Evolutionary conservation across 2,329 filamentous ascomycete species (phyloP), one percentile per base, ranked within the genome.

Genomic region (Claviceps purpurea): DNA sequence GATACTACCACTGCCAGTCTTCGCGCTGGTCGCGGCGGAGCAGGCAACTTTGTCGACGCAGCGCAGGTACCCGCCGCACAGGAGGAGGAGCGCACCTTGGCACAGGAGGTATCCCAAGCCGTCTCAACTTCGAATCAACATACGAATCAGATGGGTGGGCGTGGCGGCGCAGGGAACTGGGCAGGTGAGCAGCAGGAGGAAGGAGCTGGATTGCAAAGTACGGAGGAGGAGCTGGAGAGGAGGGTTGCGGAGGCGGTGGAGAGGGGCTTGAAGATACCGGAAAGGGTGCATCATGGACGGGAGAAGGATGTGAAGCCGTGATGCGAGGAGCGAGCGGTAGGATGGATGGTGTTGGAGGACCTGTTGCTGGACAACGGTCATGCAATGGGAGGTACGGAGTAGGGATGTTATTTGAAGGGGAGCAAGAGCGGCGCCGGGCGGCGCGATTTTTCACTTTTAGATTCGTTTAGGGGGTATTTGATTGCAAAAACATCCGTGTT

Each of bases 161-260:
- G 78, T 5, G 79, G 78, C 24, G 78, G 78, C n/a, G 76, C 76
- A 1, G 79, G 78, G 2, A 81, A 81, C 62, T 81, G 73, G 67
- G 60, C 57, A 45, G 56, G 56, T 44, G 63, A 59, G 13, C 61
- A 60, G 49, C 56, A 57, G n/a, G 61, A 62, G 48, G 62, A 65
- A 7, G 49, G 55, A 5, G 54, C 59, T 18, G 58, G 61, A 56
- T 61, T 52, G 64, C 59, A 47, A 54, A 65, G 57, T 59, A 64
- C 59, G 47, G 65, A 67, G 24, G 65, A 67, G 24, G 66, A 69
- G 52, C 56, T 76, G 26, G 71, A 75, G 61, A 65, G 62, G 53
- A 67, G 64, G 62, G 67, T 73, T 16, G 59, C 64, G 54, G 67
- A 70, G 56, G 71, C 70, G 41, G 76, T 79, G 16, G 74, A 77